A percentile compares a stretch with the other conserved stretches of the same genome.
Evolutionary conservation across 73 alveolate species (phyloP).

Genomic region (Symbiodinium natans): DNA sequence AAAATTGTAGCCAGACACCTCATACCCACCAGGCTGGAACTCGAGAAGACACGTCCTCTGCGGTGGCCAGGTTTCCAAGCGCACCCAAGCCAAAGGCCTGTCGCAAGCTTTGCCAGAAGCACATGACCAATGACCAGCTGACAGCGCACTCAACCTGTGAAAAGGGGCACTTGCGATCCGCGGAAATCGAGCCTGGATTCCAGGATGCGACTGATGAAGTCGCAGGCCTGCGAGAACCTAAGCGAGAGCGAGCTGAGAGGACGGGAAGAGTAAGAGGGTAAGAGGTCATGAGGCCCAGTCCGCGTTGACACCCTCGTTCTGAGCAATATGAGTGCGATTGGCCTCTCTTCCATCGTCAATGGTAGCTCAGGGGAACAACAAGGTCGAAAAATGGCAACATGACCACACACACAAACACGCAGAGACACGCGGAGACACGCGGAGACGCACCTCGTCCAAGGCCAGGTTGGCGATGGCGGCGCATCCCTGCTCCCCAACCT

Average conservation of each 20-base stretch:
- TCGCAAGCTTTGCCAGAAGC: no score
- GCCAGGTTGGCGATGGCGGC: slow-evolving; percentile 86
- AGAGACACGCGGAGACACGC: no score
- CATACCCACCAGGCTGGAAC: background rate
- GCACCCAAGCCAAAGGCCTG: slow-evolving; percentile 84
- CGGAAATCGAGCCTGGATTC: background rate
- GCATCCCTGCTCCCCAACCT: slow-evolving; percentile 69
- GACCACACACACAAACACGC: no score
- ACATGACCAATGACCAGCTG: no score
- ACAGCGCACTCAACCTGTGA: background rate
- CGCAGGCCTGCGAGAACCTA: slow-evolving; percentile 86
- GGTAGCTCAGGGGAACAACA: no score
- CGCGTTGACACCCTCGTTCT: slow-evolving; percentile 29
- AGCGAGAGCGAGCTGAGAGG: background rate
- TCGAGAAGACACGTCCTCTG: background rate
- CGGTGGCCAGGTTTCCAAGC: slow-evolving; percentile 70
- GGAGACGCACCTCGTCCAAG: slow-evolving; percentile 5
- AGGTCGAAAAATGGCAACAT: no score
- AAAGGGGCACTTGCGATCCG: background rate
- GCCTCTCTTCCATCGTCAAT: no score
- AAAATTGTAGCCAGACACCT: no score
- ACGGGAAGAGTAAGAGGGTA: background rate
- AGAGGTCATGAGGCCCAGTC: background rate
- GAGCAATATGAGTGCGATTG: slow-evolving; percentile 74
- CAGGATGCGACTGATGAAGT: slow-evolving; percentile 58